Evolutionary conservation across 805 yeast genomes (phyloP).

Genomic region (Nakazawaea holstii): DNA sequence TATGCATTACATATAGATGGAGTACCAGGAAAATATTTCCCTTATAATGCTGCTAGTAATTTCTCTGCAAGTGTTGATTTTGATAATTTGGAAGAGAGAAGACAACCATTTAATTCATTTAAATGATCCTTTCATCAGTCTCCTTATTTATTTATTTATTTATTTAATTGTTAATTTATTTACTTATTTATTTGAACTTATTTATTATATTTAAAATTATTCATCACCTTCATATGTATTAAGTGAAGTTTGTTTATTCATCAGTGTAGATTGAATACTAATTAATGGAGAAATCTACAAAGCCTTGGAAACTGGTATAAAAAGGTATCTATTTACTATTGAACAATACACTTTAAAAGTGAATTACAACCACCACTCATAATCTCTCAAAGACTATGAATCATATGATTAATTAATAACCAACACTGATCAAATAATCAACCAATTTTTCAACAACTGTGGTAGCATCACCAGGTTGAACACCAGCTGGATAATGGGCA

Average conservation of each 20-base stretch:
- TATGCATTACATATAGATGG: constrained; percentile 18
- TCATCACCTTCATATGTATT: not conserved
- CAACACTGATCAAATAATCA: constrained; percentile 85
- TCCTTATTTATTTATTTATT: constrained; percentile 2
- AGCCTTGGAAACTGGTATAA: not conserved
- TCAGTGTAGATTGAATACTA: not conserved
- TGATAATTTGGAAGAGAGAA: constrained; percentile 25
- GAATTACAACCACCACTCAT: not conserved
- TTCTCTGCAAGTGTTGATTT: constrained; percentile 23
- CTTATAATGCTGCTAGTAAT: constrained; percentile 21
- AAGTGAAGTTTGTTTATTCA: not conserved
- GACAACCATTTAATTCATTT: constrained; percentile 21
- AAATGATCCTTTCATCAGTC: not conserved
- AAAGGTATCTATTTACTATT: not conserved
- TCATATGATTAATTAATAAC: constrained; percentile 42
- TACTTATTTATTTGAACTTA: not conserved
- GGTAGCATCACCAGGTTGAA: constrained; percentile 93
- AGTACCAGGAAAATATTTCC: constrained; percentile 23
- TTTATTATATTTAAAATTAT: not conserved
- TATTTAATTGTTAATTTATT: not conserved
- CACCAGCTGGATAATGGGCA: constrained; percentile 92
- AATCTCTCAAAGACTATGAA: too few species aligned
- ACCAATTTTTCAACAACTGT: constrained; percentile 93
- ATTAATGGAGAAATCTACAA: too few species aligned
- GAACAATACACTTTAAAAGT: not conserved